A percentile compares a stretch with the other conserved stretches of the same genome.
Evolutionary conservation across 1,139 yeast species (phyloP).

Genomic region (Yamadazyma jaroonii): DNA sequence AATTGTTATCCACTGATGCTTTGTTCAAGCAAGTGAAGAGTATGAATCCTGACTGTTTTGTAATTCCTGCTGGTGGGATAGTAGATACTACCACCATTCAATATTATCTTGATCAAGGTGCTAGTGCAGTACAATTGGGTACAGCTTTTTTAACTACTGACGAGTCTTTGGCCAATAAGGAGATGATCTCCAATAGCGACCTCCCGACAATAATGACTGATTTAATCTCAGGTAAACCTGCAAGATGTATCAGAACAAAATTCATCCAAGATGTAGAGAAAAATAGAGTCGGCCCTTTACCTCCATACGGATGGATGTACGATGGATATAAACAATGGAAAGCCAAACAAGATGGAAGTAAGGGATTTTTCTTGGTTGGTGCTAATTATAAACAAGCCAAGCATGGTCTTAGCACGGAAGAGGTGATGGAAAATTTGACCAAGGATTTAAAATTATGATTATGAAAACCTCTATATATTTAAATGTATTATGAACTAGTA

Average conservation of each 20-base stretch:
- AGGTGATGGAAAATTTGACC: slow-evolving; percentile 15
- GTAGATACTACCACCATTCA: slow-evolving; percentile 24
- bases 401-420: slow-evolving; percentile 10
- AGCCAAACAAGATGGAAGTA: slow-evolving; percentile 13
- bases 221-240: slow-evolving; percentile 38
- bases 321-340: slow-evolving; percentile 28
- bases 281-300: slow-evolving; percentile 17
- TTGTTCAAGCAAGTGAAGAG: slow-evolving; percentile 25
- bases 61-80: slow-evolving; percentile 51
- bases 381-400: slow-evolving; percentile 23
- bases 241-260: slow-evolving; percentile 34
- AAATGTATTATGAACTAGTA: neutral
- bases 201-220: slow-evolving; percentile 31
- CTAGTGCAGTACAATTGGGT: slow-evolving; percentile 48
- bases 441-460: neutral
- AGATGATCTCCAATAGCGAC: slow-evolving; percentile 14
- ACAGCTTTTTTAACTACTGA: slow-evolving; percentile 39
- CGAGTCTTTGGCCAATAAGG: slow-evolving; percentile 24
- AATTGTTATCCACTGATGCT: slow-evolving; percentile 30
- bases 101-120: slow-evolving; percentile 30
- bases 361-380: slow-evolving; percentile 35
- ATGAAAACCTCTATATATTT: neutral
- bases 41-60: slow-evolving; percentile 19
- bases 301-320: slow-evolving; percentile 37
- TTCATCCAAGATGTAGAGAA: slow-evolving; percentile 17